A percentile compares a stretch with the other conserved stretches of the same genome.
These are phyloP conservation scores for Boechera divaricarpa DNA, from an alignment of 345 rosid genomes.

Conservation along the genomic window DNA sequence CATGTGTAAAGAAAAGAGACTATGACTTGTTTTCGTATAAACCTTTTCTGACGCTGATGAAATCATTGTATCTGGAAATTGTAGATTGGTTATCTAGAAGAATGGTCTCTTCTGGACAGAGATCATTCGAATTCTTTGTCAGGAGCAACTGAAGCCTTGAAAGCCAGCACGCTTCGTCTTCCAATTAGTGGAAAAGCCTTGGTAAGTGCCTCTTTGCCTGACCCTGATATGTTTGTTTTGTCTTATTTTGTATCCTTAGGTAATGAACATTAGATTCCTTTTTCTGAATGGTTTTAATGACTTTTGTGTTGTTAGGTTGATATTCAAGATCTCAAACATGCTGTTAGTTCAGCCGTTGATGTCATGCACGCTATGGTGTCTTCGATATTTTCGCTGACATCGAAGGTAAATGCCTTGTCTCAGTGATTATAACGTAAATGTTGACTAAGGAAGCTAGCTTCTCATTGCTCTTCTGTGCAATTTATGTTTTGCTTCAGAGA, in stretches of 20 bases:
- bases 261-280: constrained; percentile 18
- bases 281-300: constrained; percentile 13
- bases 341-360: constrained; percentile 79
- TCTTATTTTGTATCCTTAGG: constrained; percentile 3
- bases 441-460: constrained; percentile 17
- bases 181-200: constrained; percentile 78
- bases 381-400: constrained; percentile 62
- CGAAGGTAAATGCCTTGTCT: constrained; percentile 56
- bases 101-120: constrained; percentile 76
- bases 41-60: neutral
- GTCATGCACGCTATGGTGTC: constrained; percentile 89
- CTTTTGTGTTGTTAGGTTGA: constrained; percentile 57
- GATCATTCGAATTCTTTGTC: constrained; percentile 71
- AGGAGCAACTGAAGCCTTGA: constrained; percentile 88
- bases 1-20: constrained; percentile 4
- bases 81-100: constrained; percentile 72
- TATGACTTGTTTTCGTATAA: neutral
- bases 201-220: constrained; percentile 48
- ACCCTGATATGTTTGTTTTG: neutral
- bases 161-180: constrained; percentile 96
- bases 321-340: constrained; percentile 82
- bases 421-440: constrained; percentile 12
- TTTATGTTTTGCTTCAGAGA: neutral
- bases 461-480: constrained; percentile 3
- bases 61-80: constrained; percentile 23